Percentiles rank a stretch among this genome's conserved stretches.
Evolutionary conservation across 371 early-diverging fungal species (phyloP).

Genomic region (Mucor irregularis): DNA sequence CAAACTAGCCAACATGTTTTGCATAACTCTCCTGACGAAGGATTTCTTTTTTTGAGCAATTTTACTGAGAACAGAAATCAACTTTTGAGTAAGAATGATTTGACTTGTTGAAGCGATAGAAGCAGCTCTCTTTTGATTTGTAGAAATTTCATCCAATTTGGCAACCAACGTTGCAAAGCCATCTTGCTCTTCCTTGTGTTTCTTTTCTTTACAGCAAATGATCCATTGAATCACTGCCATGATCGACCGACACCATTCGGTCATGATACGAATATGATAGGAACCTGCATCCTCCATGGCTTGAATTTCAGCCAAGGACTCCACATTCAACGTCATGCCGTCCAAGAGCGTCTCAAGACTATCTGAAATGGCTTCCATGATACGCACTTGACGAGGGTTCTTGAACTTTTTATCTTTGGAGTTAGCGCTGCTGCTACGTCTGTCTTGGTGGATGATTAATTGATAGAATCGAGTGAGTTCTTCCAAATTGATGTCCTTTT

Average conservation of each 20-base stretch:
- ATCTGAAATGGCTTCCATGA: conserved; percentile 33
- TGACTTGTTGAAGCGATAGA: conserved; percentile 12
- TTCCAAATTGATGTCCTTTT: conserved; percentile 12
- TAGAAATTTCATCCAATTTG: background rate
- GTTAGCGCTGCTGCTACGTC: background rate
- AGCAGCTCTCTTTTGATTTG: background rate
- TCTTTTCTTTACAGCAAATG: conserved; percentile 14
- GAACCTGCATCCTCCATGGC: conserved; percentile 15
- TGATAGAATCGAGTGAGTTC: conserved; percentile 19
- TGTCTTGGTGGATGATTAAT: conserved; percentile 4
- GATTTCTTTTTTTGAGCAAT: conserved; percentile 16
- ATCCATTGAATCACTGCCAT: conserved; percentile 39
- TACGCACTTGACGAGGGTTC: conserved; percentile 6
- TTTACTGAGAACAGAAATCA: conserved; percentile 35
- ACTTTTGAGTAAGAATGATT: conserved; percentile 34
- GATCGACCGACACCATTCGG: conserved; percentile 44
- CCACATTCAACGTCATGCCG: conserved; percentile 38
- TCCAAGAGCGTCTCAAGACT: conserved; percentile 44
- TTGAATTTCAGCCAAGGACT: conserved; percentile 11
- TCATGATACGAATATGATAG: conserved; percentile 17
- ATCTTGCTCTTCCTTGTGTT: conserved; percentile 8
- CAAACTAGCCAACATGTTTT: conserved; percentile 16
- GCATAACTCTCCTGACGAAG: conserved; percentile 6
- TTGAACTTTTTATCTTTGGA: background rate
- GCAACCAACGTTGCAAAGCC: conserved; percentile 1